Evolutionary conservation across 2,329 filamentous ascomycete genomes (phyloP).

Genomic region (Beauveria brongniartii): DNA sequence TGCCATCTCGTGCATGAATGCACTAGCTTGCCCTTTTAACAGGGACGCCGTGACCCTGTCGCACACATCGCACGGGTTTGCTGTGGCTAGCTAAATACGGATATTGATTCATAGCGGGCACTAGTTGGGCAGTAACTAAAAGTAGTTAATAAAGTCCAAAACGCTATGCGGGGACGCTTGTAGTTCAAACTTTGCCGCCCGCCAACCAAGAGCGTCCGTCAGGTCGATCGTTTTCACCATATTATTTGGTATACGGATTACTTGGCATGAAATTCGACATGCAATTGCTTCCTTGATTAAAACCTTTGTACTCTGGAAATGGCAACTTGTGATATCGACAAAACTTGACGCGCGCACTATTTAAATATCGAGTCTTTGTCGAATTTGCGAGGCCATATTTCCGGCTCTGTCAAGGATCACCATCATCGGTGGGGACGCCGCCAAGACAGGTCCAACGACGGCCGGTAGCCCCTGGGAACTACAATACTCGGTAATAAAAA

Average conservation of each 20-base stretch:
- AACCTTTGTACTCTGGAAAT: not conserved
- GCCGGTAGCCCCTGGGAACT: not conserved
- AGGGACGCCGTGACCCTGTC: too few species aligned
- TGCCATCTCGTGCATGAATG: not conserved
- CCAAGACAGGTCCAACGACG: constrained; percentile 1
- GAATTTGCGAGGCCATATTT: not conserved
- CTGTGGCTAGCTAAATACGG: not conserved
- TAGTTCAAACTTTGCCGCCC: too few species aligned
- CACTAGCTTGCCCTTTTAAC: too few species aligned
- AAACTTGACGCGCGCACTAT: not conserved
- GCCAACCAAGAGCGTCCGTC: too few species aligned
- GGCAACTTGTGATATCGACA: not conserved
- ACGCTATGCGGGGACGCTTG: too few species aligned
- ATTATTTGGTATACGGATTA: too few species aligned
- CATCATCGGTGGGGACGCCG: not conserved
- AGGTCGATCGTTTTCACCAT: too few species aligned
- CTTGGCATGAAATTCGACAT: too few species aligned
- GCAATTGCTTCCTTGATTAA: too few species aligned
- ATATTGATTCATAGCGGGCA: not conserved
- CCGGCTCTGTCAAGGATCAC: not conserved
- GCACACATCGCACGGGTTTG: not conserved
- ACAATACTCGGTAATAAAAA: not conserved
- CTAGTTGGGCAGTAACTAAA: too few species aligned
- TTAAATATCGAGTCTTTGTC: not conserved
- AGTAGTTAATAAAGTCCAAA: not conserved